Evolutionary conservation across 2,329 filamentous ascomycete genomes (phyloP).

Genomic region (Colletotrichum tropicale): DNA sequence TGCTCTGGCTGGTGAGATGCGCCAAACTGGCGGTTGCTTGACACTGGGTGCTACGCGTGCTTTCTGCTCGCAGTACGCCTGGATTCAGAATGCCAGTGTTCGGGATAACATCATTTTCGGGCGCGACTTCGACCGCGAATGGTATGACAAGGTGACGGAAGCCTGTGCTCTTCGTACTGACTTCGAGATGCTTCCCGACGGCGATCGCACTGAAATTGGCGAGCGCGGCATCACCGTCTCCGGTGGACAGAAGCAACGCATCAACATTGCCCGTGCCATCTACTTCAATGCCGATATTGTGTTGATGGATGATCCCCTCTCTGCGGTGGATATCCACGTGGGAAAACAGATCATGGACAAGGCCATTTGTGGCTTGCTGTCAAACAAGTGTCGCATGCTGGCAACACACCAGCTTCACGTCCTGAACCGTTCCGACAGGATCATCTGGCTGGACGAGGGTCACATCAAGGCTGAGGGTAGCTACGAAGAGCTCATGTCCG

Average conservation of each 20-base stretch:
- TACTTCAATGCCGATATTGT: slow-evolving; percentile 72
- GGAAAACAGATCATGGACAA: slow-evolving; percentile 85
- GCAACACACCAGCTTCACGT: slow-evolving; percentile 96
- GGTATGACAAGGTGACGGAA: slow-evolving; percentile 82
- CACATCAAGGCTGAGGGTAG: slow-evolving; percentile 84
- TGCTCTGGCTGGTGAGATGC: slow-evolving; percentile 92
- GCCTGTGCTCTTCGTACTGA: slow-evolving; percentile 85
- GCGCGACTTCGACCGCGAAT: slow-evolving; percentile 72
- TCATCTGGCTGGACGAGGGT: slow-evolving; percentile 90
- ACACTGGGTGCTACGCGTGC: slow-evolving; percentile 79
- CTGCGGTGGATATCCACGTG: slow-evolving; percentile 72
- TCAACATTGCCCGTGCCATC: slow-evolving; percentile 89
- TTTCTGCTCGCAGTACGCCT: slow-evolving; percentile 94
- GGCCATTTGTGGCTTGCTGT: slow-evolving; percentile 86
- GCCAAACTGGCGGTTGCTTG: slow-evolving; percentile 75
- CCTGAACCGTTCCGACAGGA: slow-evolving; percentile 84
- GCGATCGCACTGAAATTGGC: slow-evolving; percentile 89
- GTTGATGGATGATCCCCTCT: slow-evolving; percentile 71
- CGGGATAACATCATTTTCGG: slow-evolving; percentile 91
- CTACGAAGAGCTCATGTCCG: slow-evolving; percentile 82
- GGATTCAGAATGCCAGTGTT: slow-evolving; percentile 92
- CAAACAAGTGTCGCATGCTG: slow-evolving; percentile 85
- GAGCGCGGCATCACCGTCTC: slow-evolving; percentile 95
- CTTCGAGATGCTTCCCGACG: slow-evolving; percentile 86
- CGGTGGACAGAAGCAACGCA: slow-evolving; percentile 90